Base-by-base conservation (phyloP, 1,284 basidiomycete species). In the Ganoderma multipileum region DNA sequence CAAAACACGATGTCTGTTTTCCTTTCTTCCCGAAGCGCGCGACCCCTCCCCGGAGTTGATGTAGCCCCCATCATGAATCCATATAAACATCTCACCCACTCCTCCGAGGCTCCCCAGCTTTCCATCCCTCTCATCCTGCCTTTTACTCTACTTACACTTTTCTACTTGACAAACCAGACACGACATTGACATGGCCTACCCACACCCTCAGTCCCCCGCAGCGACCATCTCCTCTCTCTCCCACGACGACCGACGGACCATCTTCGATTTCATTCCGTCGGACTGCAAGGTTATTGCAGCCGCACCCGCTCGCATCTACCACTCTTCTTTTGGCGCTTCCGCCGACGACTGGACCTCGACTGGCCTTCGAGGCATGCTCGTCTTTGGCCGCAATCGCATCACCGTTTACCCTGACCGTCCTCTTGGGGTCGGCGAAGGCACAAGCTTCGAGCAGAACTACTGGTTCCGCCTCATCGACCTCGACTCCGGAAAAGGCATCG, bases 391-490 rank as follows among this genome's bases (percentile, higher is more conserved):
- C 66, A 89, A 92, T 78, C 86, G 84, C 67, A 82, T 82, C 38
- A 79, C 79, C 52, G 79, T 80, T 36, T 66, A 72, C 54, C 70
- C 70, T 6, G 75, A 75, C 57, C 70, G 65, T 16, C 67, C 68
- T 38, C 44, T 74, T 0, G 74, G 73, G 9, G 28, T 61, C 16
- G 74, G 72, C 4, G 71, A 71, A 2, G 73, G 68, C 4, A 68
- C 71, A 20, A 73, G 68, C 52, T 61, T 73, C 55, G 75, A 78
- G 58, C 73, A 73, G 47, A 69, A 70, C 42, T 90, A 87, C 83
- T 89, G 91, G 82, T 91, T 94, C 78, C 86, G 94, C 36, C 89
- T 97, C 54, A 86, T 95, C 70, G 87, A 96, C 69, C 82, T 86
- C 77, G 86, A 87, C 39, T 89, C 89, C 2, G 86, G 91, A 42